These are phyloP conservation scores for Aspergillus fumigatiaffinis DNA, from an alignment of 2,329 filamentous ascomycete genomes.

Conservation along the genomic window DNA sequence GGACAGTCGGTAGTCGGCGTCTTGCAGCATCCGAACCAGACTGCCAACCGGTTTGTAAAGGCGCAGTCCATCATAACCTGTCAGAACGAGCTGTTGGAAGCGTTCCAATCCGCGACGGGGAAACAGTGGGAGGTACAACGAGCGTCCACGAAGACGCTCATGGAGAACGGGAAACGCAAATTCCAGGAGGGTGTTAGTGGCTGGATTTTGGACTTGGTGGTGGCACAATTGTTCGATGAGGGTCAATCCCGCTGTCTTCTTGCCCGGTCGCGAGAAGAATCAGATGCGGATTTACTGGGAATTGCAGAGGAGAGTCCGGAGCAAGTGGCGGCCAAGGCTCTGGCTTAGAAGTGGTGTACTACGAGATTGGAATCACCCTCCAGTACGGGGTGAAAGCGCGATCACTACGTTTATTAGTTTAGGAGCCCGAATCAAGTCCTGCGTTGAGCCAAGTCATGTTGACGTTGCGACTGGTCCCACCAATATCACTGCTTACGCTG, in stretches of 20 bases:
- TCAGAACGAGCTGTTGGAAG: conserved; percentile 8
- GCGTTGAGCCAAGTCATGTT: no score
- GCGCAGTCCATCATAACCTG: conserved; percentile 3
- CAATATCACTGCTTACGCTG: no score
- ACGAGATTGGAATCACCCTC: no score
- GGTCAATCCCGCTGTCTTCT: conserved; percentile 2
- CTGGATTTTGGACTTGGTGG: conserved; percentile 4
- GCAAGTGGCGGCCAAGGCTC: background rate
- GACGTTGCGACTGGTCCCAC: no score
- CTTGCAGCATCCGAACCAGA: conserved; percentile 4
- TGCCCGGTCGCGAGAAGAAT: conserved; percentile 1
- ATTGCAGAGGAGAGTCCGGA: conserved; percentile 1
- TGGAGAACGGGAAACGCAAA: background rate
- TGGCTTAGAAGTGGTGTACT: no score
- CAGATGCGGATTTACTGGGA: conserved; percentile 4
- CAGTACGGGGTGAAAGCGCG: no score
- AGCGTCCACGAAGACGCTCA: background rate
- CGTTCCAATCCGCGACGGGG: conserved; percentile 5
- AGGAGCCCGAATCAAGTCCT: no score
- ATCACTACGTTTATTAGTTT: no score
- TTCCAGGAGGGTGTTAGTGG: background rate
- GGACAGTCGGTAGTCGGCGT: conserved; percentile 9
- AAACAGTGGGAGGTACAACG: conserved; percentile 8
- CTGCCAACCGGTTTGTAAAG: conserved; percentile 8
- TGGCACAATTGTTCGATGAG: conserved; percentile 3